phyloP scores from a whole-genome alignment of 768 basidiomycete species.

The Pleurotus tuber-regium region DNA sequence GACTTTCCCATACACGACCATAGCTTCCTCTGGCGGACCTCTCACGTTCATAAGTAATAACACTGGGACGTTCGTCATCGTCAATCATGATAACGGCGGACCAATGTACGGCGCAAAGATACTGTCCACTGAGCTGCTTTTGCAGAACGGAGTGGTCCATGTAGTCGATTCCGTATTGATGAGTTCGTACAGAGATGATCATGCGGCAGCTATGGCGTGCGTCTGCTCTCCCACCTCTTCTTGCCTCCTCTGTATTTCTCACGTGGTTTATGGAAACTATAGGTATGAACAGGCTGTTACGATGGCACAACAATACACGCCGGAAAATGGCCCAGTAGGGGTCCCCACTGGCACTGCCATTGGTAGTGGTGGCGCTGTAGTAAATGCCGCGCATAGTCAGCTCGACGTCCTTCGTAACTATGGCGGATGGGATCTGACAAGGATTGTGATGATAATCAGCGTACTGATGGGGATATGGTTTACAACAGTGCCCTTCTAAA shows the following conservation, averaged over 20 bases:
- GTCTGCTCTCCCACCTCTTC: too few species aligned
- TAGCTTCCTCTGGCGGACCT: constrained; percentile 31
- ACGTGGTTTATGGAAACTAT: neutral
- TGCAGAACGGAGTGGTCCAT: constrained; percentile 57
- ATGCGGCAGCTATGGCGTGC: neutral
- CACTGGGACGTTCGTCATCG: constrained; percentile 43
- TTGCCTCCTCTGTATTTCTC: neutral
- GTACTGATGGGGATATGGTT: constrained; percentile 8
- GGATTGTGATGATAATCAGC: neutral
- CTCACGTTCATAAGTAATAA: constrained; percentile 41
- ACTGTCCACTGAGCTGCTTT: constrained; percentile 46
- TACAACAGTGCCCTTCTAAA: constrained; percentile 2
- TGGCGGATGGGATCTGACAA: neutral
- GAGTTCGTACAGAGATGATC: constrained; percentile 4
- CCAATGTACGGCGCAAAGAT: constrained; percentile 37
- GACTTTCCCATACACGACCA: constrained; percentile 40
- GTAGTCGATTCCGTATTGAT: constrained; percentile 30
- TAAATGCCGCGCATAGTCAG: neutral
- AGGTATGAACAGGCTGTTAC: constrained; percentile 2
- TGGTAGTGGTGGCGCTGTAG: neutral
- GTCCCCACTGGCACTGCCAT: neutral
- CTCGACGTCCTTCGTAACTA: neutral
- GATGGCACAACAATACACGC: constrained; percentile 1
- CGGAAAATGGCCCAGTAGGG: constrained; percentile 5
- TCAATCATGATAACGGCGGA: neutral